A percentile compares a stretch with the other conserved stretches of the same genome.
Evolutionary conservation across 2,329 filamentous ascomycete species (phyloP).

Genomic region (Colletotrichum lindemuthianum): DNA sequence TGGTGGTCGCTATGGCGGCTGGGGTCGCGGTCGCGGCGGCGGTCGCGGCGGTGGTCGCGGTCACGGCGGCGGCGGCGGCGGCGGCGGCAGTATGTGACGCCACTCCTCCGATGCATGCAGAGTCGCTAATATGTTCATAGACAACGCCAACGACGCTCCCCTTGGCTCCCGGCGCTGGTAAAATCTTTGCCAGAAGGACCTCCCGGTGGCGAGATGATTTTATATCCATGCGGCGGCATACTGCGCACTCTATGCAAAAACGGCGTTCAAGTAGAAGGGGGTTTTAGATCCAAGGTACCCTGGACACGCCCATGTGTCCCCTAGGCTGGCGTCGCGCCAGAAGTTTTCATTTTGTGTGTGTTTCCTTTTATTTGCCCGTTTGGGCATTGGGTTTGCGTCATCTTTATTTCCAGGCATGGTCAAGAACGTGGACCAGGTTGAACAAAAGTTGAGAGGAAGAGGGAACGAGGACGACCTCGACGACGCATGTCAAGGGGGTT

Average conservation of each 20-base stretch:
- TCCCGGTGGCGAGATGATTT: conserved; percentile 12
- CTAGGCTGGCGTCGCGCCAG: conserved; percentile 28
- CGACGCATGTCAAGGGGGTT: conserved; percentile 22
- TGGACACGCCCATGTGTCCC: conserved; percentile 15
- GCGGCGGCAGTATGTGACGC: conserved; percentile 60
- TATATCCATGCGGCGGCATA: conserved; percentile 31
- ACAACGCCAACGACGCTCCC: conserved; percentile 62
- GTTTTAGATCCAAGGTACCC: conserved; percentile 28
- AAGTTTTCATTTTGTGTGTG: conserved; percentile 16
- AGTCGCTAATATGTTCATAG: conserved; percentile 46
- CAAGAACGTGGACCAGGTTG: conserved; percentile 33
- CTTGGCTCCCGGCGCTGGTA: conserved; percentile 63
- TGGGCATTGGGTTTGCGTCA: conserved; percentile 26
- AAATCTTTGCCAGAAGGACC: conserved; percentile 31
- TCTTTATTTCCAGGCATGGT: conserved; percentile 30
- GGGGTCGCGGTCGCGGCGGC: conserved; percentile 69
- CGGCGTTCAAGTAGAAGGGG: conserved; percentile 36
- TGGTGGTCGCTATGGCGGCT: conserved; percentile 76
- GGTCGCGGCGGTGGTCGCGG: conserved; percentile 64
- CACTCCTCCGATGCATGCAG: conserved; percentile 38
- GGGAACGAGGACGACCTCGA: conserved; percentile 31
- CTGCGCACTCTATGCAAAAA: conserved; percentile 33
- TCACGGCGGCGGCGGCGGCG: conserved; percentile 58
- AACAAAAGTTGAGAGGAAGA: conserved; percentile 30
- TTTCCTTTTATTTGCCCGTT: conserved; percentile 15